phyloP scores from a whole-genome alignment of 345 rosid genomes.

The Heritiera littoralis region DNA sequence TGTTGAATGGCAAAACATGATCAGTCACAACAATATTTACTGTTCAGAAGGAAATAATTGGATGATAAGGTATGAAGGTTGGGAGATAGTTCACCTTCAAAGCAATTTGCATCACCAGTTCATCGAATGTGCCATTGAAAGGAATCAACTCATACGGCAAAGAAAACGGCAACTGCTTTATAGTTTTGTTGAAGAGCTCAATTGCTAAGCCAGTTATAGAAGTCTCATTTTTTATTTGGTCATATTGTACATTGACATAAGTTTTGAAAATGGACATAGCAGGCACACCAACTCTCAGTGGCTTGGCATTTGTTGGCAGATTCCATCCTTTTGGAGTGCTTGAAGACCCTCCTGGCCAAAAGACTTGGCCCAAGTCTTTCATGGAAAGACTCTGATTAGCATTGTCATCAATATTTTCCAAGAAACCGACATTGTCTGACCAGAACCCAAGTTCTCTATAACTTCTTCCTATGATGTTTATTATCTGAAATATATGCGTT shows the following conservation, averaged over 20 bases:
- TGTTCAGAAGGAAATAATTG: too few species aligned
- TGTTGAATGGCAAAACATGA: background rate
- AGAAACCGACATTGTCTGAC: constrained; percentile 29
- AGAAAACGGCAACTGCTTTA: too few species aligned
- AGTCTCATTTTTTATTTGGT: background rate
- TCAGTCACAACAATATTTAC: too few species aligned
- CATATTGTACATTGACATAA: background rate
- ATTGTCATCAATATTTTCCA: background rate
- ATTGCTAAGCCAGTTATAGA: constrained; percentile 25
- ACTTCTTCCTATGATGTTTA: constrained; percentile 29
- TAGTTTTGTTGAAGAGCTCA: constrained; percentile 8
- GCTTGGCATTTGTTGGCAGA: background rate
- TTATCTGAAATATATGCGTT: constrained; percentile 11
- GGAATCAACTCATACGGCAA: too few species aligned
- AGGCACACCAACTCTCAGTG: constrained; percentile 32
- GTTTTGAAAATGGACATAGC: background rate
- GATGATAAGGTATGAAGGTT: too few species aligned
- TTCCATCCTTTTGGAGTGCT: constrained; percentile 32
- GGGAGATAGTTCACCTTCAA: background rate
- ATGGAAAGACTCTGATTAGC: constrained; percentile 8
- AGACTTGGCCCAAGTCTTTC: constrained; percentile 23
- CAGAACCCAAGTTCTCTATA: constrained; percentile 33
- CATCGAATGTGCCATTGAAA: too few species aligned
- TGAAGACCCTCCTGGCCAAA: constrained; percentile 33
- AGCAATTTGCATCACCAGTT: constrained; percentile 22